phyloP scores from a whole-genome alignment of 176 grass and related monocot species.

The Aegilops bicornis region DNA sequence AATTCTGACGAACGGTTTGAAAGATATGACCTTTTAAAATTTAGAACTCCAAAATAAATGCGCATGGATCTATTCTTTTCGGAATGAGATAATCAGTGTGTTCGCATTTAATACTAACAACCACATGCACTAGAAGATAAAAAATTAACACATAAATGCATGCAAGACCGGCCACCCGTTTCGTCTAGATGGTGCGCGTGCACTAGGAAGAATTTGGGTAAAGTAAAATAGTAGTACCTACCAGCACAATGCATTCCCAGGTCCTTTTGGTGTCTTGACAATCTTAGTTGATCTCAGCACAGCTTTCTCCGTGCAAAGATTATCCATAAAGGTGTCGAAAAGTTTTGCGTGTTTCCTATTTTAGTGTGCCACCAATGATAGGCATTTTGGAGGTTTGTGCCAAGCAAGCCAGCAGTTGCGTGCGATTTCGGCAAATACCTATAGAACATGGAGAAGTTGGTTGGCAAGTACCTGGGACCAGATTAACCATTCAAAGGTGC shows the following conservation, averaged over 20 bases:
- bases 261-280: background rate
- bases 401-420: background rate
- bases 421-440: background rate
- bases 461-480: background rate
- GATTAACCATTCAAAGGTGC: background rate
- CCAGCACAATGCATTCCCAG: background rate
- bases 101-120: too few relatives aligned
- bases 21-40: too few relatives aligned
- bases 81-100: too few relatives aligned
- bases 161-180: too few relatives aligned
- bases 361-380: constrained; percentile 15
- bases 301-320: constrained; percentile 22
- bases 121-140: too few relatives aligned
- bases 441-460: constrained; percentile 13
- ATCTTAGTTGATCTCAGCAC: constrained; percentile 14
- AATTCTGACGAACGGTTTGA: too few relatives aligned
- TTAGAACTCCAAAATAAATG: too few relatives aligned
- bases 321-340: constrained; percentile 17
- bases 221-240: background rate
- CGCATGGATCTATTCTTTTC: too few relatives aligned
- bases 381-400: background rate
- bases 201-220: too few relatives aligned
- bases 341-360: background rate
- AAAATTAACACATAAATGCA: too few relatives aligned
- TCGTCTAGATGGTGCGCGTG: too few relatives aligned